Base-by-base conservation (phyloP, 139 green algal genomes). In the Mesotaenium endlicherianum region DNA sequence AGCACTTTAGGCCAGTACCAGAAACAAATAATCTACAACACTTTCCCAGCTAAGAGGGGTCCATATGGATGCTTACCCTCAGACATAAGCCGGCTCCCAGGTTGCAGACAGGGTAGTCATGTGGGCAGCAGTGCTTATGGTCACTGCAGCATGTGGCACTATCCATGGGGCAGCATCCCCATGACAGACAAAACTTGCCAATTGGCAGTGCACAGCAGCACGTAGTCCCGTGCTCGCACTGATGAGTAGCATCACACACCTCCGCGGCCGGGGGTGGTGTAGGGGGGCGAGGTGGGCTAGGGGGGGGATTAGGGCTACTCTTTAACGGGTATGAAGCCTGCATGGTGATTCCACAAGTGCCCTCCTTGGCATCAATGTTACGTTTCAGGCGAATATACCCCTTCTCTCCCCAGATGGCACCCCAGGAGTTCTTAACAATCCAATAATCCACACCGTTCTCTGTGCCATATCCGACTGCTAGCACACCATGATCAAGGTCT, bases 371-470 rank as follows among this genome's bases (percentile, higher is more conserved):
- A 16, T 69, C 40, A 26, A 83, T 69, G 30, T 86, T 85, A 4
- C 72, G 42, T 44, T 26, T 80, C n/a, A 88, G 39, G 8, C 67
- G 40, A 17, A 88, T 86, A 31, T 80, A 88, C 31, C 82, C 83
- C 1, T 80, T 6, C 11, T 87, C 83, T 55, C 95, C 95, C 95
- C 95, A 98, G 68, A 69, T 45, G 0, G 42, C 40, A 26, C 96
- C 95, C 96, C 96, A 99, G 5, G 88, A 94, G 91, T 99, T 99
- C 90, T 98, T 98, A 1, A 99, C 90, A 11, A 97, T 92, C 93
- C 93, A 99, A 92, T 96, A 98, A 50, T 58, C 64, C 0, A 43
- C 60, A 57, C 59, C 68, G 68, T 90, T 86, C 30, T 91, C 80
- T 16, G 74, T 88, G 80, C 92, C 94, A 82, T 98, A 99, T 31